Evolutionary conservation across 1,284 basidiomycete species (phyloP), one percentile per base, ranked within the genome.

Genomic region (Ustilago xerochloae): DNA sequence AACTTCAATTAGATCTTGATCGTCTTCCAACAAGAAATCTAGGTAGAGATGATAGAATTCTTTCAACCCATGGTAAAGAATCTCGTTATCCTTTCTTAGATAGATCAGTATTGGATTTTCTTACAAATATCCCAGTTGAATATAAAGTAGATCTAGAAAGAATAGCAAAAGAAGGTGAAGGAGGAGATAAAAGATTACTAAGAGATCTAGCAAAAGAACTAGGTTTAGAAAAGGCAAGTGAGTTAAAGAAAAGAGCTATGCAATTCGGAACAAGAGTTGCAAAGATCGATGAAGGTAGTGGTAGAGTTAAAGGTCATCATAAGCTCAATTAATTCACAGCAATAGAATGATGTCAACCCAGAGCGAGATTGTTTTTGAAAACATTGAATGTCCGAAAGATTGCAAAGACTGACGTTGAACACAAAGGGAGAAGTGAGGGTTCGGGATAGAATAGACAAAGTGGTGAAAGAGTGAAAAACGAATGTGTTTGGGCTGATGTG

Each of bases 201-300:
- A 87, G 96, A 48, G 24, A 48, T 15, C 30, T 80, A 1, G 82
- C 82, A 0, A n/a, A 9, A 0, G 9, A 18, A 1, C 15, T 80
- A 8, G 80, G 78, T 0, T 28, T 84, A 15, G 4, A 10, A 2
- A 83, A 91, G 15, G 90, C 91, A 0, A 89, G 91, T 28, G 84
- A 86, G 58, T 46, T 81, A 60, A 93, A 91, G 80, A 99, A 99
- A 86, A 85, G 92, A 54, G 96, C 96, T 6, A 98, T 98, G 91
- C 96, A 99, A 83, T 99, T 99, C 86, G 96, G 96, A 3, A 80
- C 91, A 67, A 89, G 92, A 83, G 94, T 93, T 48, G 94, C 94
- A 4, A 90, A 94, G 79, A 94, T 98, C 91, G 90, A 91, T 61
- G 83, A 84, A 1, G 88, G 87, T 1, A 86, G 85, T 16, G 69